Conservation (phyloP, 2,329 filamentous ascomycete species). For the Calonectria pseudoturangicola region DNA sequence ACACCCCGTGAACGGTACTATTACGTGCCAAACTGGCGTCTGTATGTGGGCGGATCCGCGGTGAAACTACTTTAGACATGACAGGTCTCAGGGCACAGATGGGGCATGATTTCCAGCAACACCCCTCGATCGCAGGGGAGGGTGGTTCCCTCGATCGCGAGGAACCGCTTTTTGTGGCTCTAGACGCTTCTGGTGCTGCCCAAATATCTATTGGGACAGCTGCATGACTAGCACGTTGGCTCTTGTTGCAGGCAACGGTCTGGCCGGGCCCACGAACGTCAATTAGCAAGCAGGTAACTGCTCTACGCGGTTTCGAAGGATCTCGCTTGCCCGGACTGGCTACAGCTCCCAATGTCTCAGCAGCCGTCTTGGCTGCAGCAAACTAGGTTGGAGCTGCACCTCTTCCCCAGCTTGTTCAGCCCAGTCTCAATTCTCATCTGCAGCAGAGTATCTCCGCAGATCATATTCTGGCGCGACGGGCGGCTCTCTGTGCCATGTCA, state of each 20-base stretch:
- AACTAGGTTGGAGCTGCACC: not conserved
- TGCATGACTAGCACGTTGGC: constrained; percentile 14
- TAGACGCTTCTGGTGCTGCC: constrained; percentile 6
- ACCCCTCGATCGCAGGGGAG: constrained; percentile 24
- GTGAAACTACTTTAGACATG: constrained; percentile 36
- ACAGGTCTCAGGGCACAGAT: constrained; percentile 35
- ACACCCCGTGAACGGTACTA: constrained; percentile 43
- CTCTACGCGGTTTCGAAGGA: not conserved
- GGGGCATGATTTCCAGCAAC: constrained; percentile 16
- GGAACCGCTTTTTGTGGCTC: constrained; percentile 17
- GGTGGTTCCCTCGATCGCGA: constrained; percentile 9
- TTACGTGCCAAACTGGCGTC: constrained; percentile 46
- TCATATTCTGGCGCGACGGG: constrained; percentile 34
- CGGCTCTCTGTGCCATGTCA: constrained; percentile 22
- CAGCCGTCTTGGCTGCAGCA: constrained; percentile 17
- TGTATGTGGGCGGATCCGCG: constrained; percentile 35
- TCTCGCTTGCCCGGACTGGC: constrained; percentile 4
- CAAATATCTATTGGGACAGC: not conserved
- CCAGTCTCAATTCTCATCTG: constrained; percentile 14
- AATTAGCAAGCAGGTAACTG: not conserved
- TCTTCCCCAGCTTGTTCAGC: not conserved
- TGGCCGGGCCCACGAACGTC: not conserved
- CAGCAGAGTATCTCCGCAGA: constrained; percentile 7
- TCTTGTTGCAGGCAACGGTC: not conserved
- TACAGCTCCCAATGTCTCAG: constrained; percentile 9